A percentile compares a stretch with the other conserved stretches of the same genome.
phyloP scores from a whole-genome alignment of 805 yeast genomes.

The Kuraishia piskuri region DNA sequence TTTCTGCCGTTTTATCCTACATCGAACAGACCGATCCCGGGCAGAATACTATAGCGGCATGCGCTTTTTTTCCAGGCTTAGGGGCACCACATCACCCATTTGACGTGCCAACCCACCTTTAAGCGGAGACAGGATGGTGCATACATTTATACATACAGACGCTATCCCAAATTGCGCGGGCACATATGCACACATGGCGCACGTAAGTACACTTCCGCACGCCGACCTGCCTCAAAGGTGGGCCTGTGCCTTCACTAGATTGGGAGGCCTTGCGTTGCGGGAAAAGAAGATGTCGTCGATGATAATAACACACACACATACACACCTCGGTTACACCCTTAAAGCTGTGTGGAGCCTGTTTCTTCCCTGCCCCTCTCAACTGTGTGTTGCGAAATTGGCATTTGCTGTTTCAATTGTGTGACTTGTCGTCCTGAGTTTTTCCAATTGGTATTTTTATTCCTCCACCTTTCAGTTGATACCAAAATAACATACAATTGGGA shows the following conservation, averaged over 20 bases:
- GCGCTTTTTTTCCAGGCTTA: not conserved
- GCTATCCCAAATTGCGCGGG: not conserved
- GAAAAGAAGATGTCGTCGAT: not conserved
- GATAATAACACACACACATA: not conserved
- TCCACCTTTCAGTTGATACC: too few species aligned
- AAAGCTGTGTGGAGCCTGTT: not conserved
- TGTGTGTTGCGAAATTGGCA: too few species aligned
- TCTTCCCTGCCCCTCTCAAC: not conserved
- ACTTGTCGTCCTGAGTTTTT: not conserved
- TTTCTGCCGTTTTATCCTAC: not conserved
- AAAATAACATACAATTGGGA: too few species aligned
- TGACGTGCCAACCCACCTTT: not conserved
- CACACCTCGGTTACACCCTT: not conserved
- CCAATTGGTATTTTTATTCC: not conserved
- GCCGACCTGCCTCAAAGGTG: not conserved
- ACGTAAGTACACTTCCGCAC: not conserved
- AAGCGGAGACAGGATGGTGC: not conserved
- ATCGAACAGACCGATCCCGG: not conserved
- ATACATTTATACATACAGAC: not conserved
- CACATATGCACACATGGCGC: not conserved
- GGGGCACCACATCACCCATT: not conserved
- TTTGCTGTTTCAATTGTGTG: not conserved
- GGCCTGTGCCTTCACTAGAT: not conserved
- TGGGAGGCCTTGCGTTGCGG: not conserved
- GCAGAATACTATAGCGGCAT: not conserved